These are phyloP conservation scores for Lipomyces starkeyi DNA, from an alignment of 805 yeast genomes.

Conservation along the genomic window DNA sequence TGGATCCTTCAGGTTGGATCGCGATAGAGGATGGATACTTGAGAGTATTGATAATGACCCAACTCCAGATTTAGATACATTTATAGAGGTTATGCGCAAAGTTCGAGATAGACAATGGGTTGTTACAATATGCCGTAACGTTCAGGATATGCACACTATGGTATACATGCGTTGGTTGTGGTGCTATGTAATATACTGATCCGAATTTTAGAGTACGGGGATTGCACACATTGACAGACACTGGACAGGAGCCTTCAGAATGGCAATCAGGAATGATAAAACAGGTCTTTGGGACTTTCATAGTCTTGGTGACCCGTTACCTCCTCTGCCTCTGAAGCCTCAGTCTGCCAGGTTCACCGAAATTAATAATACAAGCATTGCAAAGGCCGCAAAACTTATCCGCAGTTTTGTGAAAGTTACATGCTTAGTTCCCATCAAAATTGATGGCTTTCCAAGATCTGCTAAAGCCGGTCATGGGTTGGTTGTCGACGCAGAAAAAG, in stretches of 20 bases:
- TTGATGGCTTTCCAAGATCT: constrained; percentile 75
- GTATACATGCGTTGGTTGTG: not conserved
- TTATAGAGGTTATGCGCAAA: constrained; percentile 74
- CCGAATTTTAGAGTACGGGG: constrained; percentile 50
- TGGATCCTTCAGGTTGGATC: constrained; percentile 64
- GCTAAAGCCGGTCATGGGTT: constrained; percentile 74
- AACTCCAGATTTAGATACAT: constrained; percentile 74
- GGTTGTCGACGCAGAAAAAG: constrained; percentile 78
- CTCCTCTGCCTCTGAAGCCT: constrained; percentile 58
- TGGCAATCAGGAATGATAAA: constrained; percentile 64
- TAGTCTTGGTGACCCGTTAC: constrained; percentile 60
- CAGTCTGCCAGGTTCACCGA: constrained; percentile 64
- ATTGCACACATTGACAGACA: constrained; percentile 80
- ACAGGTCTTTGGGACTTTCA: constrained; percentile 65
- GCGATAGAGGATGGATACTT: constrained; percentile 74
- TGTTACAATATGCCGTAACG: constrained; percentile 72
- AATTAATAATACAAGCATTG: constrained; percentile 44
- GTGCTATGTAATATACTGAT: constrained; percentile 39
- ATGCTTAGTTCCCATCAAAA: constrained; percentile 65
- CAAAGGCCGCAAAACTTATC: constrained; percentile 63
- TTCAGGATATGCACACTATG: constrained; percentile 77
- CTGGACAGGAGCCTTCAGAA: constrained; percentile 74
- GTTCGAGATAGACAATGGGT: constrained; percentile 81
- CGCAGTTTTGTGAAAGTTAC: constrained; percentile 76
- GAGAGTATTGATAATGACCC: constrained; percentile 77